Percentiles rank a stretch among this genome's conserved stretches.
phyloP scores from a whole-genome alignment of 345 rosid species.

The Heritiera littoralis region DNA sequence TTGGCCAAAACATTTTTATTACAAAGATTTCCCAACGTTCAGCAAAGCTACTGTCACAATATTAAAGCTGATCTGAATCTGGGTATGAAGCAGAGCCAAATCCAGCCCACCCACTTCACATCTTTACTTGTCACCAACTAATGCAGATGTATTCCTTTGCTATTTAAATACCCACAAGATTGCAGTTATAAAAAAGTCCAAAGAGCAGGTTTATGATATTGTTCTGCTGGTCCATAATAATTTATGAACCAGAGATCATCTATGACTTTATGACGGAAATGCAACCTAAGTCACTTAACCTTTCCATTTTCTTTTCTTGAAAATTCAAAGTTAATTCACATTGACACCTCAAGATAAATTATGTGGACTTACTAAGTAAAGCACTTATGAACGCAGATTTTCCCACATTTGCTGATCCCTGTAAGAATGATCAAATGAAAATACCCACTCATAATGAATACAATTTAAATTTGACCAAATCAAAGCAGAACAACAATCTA shows the following conservation, averaged over 20 bases:
- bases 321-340: background rate
- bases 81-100: background rate
- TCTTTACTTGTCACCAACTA: background rate
- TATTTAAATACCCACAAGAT: background rate
- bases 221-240: background rate
- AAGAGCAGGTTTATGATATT: background rate
- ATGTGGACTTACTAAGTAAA: constrained; percentile 66
- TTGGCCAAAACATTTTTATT: background rate
- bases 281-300: background rate
- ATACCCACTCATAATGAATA: background rate
- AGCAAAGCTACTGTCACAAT: background rate
- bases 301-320: background rate
- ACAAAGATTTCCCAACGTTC: background rate
- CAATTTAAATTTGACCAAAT: background rate
- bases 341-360: constrained; percentile 3
- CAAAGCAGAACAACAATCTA: background rate
- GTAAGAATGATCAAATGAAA: constrained; percentile 26
- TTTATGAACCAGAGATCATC: background rate
- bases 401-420: constrained; percentile 99
- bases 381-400: constrained; percentile 97
- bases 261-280: background rate
- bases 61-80: background rate
- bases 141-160: background rate
- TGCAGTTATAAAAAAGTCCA: background rate
- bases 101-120: background rate